Evolutionary conservation across 768 basidiomycete genomes (phyloP).

Genomic region (Xerocomellus amylosporus): DNA sequence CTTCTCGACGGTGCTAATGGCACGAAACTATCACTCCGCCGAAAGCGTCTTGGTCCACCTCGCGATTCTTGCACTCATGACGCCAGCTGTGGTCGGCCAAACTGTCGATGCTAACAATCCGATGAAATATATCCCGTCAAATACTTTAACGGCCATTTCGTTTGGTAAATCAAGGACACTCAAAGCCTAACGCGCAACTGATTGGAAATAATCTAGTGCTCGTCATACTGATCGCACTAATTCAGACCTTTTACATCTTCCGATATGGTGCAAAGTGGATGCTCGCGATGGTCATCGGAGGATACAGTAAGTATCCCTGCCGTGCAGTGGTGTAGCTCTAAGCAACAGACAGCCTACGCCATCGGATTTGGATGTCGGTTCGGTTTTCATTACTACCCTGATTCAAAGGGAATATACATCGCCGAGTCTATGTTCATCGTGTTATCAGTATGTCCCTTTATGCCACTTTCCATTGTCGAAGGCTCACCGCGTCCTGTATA

Average conservation of each 20-base stretch:
- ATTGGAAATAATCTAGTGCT: conserved; percentile 18
- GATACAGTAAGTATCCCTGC: conserved; percentile 42
- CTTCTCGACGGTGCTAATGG: not conserved
- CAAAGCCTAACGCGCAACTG: not conserved
- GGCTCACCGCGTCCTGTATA: conserved; percentile 17
- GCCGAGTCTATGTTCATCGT: conserved; percentile 58
- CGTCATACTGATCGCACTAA: conserved; percentile 40
- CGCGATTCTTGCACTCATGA: not conserved
- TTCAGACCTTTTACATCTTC: conserved; percentile 42
- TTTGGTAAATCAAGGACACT: conserved; percentile 35
- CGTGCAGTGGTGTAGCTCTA: not conserved
- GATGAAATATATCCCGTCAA: conserved; percentile 54
- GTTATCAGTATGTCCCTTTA: conserved; percentile 40
- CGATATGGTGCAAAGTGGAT: conserved; percentile 55
- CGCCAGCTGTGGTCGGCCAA: not conserved
- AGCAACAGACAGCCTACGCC: conserved; percentile 45
- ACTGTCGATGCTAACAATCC: conserved; percentile 47
- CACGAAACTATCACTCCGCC: not conserved
- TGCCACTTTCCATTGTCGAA: conserved; percentile 5
- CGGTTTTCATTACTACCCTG: conserved; percentile 50
- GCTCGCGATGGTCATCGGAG: conserved; percentile 61
- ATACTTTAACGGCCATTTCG: conserved; percentile 49
- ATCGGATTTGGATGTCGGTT: conserved; percentile 57
- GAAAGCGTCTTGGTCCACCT: not conserved
- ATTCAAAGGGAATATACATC: conserved; percentile 53